Conservation (phyloP, 192 early-diverging fungal genomes). For the Cetraspora pellucida region DNA sequence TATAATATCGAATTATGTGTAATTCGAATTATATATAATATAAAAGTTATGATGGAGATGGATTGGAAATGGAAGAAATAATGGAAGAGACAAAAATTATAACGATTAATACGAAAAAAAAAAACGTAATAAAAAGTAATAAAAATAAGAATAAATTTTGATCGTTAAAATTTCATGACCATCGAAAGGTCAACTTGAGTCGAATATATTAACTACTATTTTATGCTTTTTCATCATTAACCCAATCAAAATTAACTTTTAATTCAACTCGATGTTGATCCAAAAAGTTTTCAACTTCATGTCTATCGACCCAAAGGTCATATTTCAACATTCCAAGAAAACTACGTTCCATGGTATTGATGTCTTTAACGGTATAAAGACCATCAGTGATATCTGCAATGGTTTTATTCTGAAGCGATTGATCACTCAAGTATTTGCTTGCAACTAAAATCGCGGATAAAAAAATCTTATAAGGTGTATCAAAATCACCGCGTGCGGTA, state of each 20-base stretch:
- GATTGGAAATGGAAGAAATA: no score
- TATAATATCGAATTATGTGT: no score
- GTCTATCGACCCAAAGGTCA: conserved; percentile 53
- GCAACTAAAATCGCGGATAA: conserved; percentile 69
- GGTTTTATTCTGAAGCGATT: conserved; percentile 42
- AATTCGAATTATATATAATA: no score
- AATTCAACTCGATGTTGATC: conserved; percentile 41
- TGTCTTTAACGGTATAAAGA: conserved; percentile 55
- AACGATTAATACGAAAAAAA: no score
- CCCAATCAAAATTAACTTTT: conserved; percentile 24
- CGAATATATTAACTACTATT: no score
- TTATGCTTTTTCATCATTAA: background rate
- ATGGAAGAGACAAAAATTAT: no score
- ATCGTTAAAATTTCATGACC: no score
- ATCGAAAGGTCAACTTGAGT: no score
- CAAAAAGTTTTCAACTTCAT: conserved; percentile 51
- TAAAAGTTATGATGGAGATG: no score
- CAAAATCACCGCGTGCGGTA: conserved; percentile 65
- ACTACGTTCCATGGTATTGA: conserved; percentile 62
- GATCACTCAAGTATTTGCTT: conserved; percentile 65
- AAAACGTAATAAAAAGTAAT: no score
- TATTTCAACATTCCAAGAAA: conserved; percentile 60
- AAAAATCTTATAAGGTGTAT: conserved; percentile 75
- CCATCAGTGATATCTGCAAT: conserved; percentile 50
- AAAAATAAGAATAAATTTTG: no score